Percentiles rank a stretch among this genome's conserved stretches.
Evolutionary conservation across 805 yeast genomes (phyloP).

Genomic region (Ogataea haglerorum): DNA sequence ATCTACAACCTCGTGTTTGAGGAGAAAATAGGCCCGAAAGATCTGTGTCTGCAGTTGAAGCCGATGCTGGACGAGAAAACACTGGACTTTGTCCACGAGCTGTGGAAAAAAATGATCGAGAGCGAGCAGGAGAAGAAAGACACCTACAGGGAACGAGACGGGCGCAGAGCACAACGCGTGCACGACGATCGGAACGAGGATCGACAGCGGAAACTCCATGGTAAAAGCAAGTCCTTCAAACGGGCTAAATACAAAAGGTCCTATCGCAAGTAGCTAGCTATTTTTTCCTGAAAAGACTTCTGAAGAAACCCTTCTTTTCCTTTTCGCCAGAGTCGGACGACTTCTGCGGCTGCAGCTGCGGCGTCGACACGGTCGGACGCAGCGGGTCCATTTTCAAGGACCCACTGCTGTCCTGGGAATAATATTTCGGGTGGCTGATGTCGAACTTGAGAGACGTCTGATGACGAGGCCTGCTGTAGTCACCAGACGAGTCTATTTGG

Average conservation of each 20-base stretch:
- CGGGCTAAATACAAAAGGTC: slow-evolving; percentile 1
- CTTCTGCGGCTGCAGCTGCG: slow-evolving; percentile 4
- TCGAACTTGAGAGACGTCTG: slow-evolving; percentile 23
- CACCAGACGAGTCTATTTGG: slow-evolving; percentile 12
- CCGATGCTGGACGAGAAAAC: slow-evolving; percentile 45
- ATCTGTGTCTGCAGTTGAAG: slow-evolving; percentile 39
- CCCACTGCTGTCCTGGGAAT: background rate
- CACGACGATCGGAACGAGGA: background rate
- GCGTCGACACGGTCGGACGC: slow-evolving; percentile 2
- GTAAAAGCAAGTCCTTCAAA: background rate
- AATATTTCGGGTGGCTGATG: slow-evolving; percentile 21
- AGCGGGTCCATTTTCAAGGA: slow-evolving; percentile 1
- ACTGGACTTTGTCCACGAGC: slow-evolving; percentile 35
- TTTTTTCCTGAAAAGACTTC: slow-evolving; percentile 18
- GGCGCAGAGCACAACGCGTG: background rate
- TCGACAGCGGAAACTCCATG: background rate
- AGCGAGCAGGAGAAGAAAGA: slow-evolving; percentile 6
- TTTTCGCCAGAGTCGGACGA: slow-evolving; percentile 7
- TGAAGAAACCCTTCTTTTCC: slow-evolving; percentile 20
- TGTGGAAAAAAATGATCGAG: slow-evolving; percentile 38
- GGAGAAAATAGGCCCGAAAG: slow-evolving; percentile 38
- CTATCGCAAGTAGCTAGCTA: slow-evolving; percentile 6
- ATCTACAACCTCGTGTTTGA: slow-evolving; percentile 40
- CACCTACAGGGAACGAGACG: slow-evolving; percentile 1
- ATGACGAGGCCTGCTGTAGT: slow-evolving; percentile 20